These are phyloP conservation scores for Cercospora citrullina DNA, from an alignment of 2,329 filamentous ascomycete species.

Conservation along the genomic window DNA sequence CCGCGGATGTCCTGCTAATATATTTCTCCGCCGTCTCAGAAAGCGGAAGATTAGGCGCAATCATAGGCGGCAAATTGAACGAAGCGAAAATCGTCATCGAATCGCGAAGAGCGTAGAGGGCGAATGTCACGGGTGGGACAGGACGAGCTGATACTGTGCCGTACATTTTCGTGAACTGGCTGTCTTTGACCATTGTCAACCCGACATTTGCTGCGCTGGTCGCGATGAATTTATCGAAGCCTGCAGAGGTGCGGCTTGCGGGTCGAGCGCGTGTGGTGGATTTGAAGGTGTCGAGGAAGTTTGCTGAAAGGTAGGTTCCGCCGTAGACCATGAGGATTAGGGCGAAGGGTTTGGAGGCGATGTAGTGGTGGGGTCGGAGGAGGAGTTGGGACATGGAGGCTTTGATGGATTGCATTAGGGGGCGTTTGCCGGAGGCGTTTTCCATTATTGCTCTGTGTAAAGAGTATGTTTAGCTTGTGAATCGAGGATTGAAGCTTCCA, in stretches of 20 bases:
- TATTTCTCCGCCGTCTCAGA: conserved; percentile 52
- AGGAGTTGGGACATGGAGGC: conserved; percentile 59
- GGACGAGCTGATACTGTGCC: conserved; percentile 57
- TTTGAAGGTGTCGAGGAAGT: conserved; percentile 76
- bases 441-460: conserved; percentile 69
- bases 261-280: conserved; percentile 62
- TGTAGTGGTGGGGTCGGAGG: conserved; percentile 59
- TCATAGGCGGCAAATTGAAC: conserved; percentile 81
- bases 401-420: conserved; percentile 61
- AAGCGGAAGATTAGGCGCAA: conserved; percentile 66
- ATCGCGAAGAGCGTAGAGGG: conserved; percentile 78
- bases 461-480: neutral
- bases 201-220: conserved; percentile 81
- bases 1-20: conserved; percentile 52
- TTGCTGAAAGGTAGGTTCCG: conserved; percentile 86
- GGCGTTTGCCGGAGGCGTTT: conserved; percentile 69
- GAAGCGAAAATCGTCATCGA: conserved; percentile 87
- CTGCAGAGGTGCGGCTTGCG: conserved; percentile 67
- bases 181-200: conserved; percentile 87
- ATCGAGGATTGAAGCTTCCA: neutral
- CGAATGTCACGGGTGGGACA: conserved; percentile 65
- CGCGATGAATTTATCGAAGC: conserved; percentile 76
- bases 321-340: conserved; percentile 74
- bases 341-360: conserved; percentile 66
- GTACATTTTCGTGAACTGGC: conserved; percentile 79